Evolutionary conservation across 2,329 filamentous ascomycete genomes (phyloP), one percentile per base, ranked within the genome.

Genomic region (Leptoxyphium fumago): DNA sequence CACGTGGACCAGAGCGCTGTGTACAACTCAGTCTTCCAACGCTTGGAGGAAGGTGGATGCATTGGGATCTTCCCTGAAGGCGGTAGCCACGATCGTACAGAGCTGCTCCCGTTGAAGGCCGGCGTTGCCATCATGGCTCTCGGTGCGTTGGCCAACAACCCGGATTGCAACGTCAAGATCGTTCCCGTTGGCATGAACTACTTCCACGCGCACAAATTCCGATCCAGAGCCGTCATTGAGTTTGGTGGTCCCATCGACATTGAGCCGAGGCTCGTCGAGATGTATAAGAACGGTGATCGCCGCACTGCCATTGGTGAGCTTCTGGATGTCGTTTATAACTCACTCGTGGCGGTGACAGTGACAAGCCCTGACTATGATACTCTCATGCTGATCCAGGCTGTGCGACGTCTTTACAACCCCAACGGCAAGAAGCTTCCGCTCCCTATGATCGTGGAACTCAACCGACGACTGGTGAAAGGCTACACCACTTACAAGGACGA

Each of bases 181-280:
- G 85, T 98, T 18, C 91, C 91, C 2, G 88, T 91, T 42, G 89
- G 89, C 55, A 95, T 98, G 89, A 98, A 98, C 65, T 98, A 98
- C 65, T 98, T 98, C 67, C 89, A 96, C 64, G 84, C 89, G 0
- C 89, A 98, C 72, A 98, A 96, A 63, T 98, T 98, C 65, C 82
- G 89, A 39, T 96, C 89, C 50, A 78, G 91, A 60, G 91, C 89
- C 30, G 89, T 98, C 4, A 80, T 96, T 47, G 91, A 98, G 60
- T 98, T 96, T 55, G 91, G 91, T 8, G 80, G 78, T 21, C 87
- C 91, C 0, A 80, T 96, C 49, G 84, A 94, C 52, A 79, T 96
- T 9, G 82, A 87, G 1, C 69, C 71, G 15, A 83, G 94, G 56
- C 68, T 95, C 29, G 85, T 95, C 5, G 75, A 88, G 49, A 79